Evolutionary conservation across 805 yeast species (phyloP).

Genomic region (Ogataea nitratoaversa): DNA sequence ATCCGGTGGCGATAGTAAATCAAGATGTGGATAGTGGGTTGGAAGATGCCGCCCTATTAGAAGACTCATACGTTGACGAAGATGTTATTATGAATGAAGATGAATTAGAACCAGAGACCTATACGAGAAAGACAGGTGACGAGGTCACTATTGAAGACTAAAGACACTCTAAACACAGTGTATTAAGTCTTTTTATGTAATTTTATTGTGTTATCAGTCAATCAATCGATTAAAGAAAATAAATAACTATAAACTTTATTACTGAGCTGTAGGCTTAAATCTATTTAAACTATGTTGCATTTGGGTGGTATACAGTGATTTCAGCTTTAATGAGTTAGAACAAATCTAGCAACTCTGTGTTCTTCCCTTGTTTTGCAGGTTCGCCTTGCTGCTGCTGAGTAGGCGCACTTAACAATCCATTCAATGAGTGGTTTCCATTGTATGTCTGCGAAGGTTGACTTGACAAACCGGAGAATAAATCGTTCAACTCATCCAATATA

Average conservation of each 20-base stretch:
- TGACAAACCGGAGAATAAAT: slow-evolving; percentile 47
- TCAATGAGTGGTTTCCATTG: slow-evolving; percentile 10
- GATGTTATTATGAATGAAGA: slow-evolving; percentile 23
- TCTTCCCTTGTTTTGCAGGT: slow-evolving; percentile 2
- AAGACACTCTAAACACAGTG: not conserved
- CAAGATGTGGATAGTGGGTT: slow-evolving; percentile 18
- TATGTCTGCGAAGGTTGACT: slow-evolving; percentile 15
- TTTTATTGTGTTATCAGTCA: not conserved
- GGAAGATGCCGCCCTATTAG: slow-evolving; percentile 8
- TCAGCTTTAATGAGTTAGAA: no score
- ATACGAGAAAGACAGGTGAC: slow-evolving; percentile 9
- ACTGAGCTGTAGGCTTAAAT: no score
- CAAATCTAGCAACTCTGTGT: slow-evolving; percentile 17
- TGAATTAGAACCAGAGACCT: slow-evolving; percentile 26
- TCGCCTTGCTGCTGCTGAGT: not conserved
- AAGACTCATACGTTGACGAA: slow-evolving; percentile 16
- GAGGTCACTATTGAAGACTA: slow-evolving; percentile 21
- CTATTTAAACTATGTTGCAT: no score
- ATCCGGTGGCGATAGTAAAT: no score
- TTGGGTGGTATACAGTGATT: no score
- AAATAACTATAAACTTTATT: no score
- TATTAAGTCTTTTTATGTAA: not conserved
- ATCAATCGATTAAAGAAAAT: not conserved
- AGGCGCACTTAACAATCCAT: slow-evolving; percentile 5
- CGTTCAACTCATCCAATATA: slow-evolving; percentile 71